Conservation (phyloP, 805 yeast species). For the Metschnikowia cerradonensis region DNA sequence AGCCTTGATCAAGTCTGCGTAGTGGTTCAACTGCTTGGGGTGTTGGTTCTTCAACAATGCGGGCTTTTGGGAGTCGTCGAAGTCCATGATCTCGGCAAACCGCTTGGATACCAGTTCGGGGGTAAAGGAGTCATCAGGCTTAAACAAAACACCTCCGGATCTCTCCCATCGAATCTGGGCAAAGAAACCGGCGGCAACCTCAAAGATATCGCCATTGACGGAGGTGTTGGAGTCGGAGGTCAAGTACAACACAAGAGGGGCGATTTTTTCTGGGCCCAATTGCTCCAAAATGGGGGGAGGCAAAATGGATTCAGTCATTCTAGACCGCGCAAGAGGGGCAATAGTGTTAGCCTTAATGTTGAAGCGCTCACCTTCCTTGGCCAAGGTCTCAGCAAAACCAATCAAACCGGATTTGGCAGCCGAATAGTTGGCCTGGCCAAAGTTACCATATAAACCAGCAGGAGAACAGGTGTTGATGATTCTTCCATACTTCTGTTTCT, state of each 20-base stretch:
- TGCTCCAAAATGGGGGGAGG: slow-evolving; percentile 81
- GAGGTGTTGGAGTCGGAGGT: slow-evolving; percentile 54
- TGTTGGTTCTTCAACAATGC: slow-evolving; percentile 50
- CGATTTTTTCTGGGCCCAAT: slow-evolving; percentile 81
- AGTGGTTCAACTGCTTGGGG: slow-evolving; percentile 73
- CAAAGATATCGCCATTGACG: slow-evolving; percentile 75
- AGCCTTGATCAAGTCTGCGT: slow-evolving; percentile 53
- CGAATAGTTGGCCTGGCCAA: slow-evolving; percentile 94
- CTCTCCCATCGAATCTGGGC: slow-evolving; percentile 95
- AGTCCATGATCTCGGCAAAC: slow-evolving; percentile 61
- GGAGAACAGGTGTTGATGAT: slow-evolving; percentile 93
- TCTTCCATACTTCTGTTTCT: slow-evolving; percentile 82
- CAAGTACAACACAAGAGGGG: slow-evolving; percentile 84
- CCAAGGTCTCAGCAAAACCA: slow-evolving; percentile 90
- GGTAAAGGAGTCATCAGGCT: slow-evolving; percentile 71
- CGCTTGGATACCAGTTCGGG: slow-evolving; percentile 77
- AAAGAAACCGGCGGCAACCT: slow-evolving; percentile 91
- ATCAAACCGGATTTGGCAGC: slow-evolving; percentile 89
- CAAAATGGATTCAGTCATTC: slow-evolving; percentile 90
- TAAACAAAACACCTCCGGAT: slow-evolving; percentile 78
- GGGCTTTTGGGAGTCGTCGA: slow-evolving; percentile 52
- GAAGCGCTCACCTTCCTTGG: slow-evolving; percentile 86
- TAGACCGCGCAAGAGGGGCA: slow-evolving; percentile 92
- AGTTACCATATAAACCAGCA: slow-evolving; percentile 94
- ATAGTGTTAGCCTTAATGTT: slow-evolving; percentile 82